phyloP scores from a whole-genome alignment of 1,139 yeast genomes.

The Diutina rugosa region DNA sequence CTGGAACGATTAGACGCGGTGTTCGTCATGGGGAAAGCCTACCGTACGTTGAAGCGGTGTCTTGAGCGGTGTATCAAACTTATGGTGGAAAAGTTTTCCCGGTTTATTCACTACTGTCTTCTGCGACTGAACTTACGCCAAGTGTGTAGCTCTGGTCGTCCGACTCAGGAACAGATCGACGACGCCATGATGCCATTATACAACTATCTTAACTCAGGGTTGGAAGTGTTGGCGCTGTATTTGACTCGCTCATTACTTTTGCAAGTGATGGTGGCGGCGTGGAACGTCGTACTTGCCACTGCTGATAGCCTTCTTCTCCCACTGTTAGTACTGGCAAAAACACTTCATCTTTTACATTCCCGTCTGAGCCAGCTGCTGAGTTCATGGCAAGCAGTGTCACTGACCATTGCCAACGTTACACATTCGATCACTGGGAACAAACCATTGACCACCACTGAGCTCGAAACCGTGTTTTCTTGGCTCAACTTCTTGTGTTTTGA shows the following conservation, averaged over 20 bases:
- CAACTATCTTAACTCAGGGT: constrained; percentile 59
- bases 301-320: constrained; percentile 67
- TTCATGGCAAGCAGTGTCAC: constrained; percentile 38
- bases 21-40: constrained; percentile 68
- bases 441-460: constrained; percentile 45
- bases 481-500: constrained; percentile 49
- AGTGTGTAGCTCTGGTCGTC: constrained; percentile 35
- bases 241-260: constrained; percentile 46
- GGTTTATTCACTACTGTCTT: constrained; percentile 27
- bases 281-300: constrained; percentile 53
- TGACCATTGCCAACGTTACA: constrained; percentile 38
- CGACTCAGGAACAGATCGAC: constrained; percentile 44
- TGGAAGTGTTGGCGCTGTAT: constrained; percentile 52
- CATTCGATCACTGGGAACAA: constrained; percentile 37
- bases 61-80: constrained; percentile 53
- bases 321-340: constrained; percentile 32
- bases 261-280: constrained; percentile 64
- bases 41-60: constrained; percentile 48
- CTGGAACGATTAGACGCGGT: constrained; percentile 67
- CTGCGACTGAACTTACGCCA: constrained; percentile 34
- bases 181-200: constrained; percentile 65
- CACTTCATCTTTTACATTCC: neutral
- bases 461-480: constrained; percentile 68
- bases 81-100: constrained; percentile 50
- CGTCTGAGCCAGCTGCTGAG: neutral